Evolutionary conservation across 2,329 filamentous ascomycete genomes (phyloP).

Genomic region (Aspergillus hortae): DNA sequence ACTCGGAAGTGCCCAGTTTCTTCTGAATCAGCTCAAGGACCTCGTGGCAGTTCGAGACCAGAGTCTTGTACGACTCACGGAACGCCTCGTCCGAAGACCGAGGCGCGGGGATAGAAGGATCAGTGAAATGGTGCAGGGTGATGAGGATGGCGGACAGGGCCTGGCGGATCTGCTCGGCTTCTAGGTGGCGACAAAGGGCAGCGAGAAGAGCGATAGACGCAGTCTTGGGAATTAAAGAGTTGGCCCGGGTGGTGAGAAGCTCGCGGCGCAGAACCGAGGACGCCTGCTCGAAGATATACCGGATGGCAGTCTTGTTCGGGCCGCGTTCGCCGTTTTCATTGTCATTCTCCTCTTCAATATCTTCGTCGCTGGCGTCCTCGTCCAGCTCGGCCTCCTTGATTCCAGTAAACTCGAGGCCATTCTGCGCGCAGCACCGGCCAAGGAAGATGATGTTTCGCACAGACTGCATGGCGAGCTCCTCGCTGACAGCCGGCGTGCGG

Average conservation of each 20-base stretch:
- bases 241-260: conserved; percentile 57
- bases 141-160: conserved; percentile 64
- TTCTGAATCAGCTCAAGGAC: conserved; percentile 79
- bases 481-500: conserved; percentile 61
- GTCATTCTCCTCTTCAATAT: conserved; percentile 44
- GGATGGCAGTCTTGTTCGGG: conserved; percentile 52
- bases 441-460: conserved; percentile 82
- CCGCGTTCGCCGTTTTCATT: conserved; percentile 21
- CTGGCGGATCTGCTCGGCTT: conserved; percentile 54
- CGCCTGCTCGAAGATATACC: conserved; percentile 75
- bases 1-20: conserved; percentile 76
- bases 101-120: conserved; percentile 69
- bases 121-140: conserved; percentile 78
- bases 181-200: conserved; percentile 62
- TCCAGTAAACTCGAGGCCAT: conserved; percentile 46
- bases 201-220: conserved; percentile 72
- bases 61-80: conserved; percentile 63
- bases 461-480: conserved; percentile 73
- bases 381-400: conserved; percentile 37
- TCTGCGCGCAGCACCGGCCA: conserved; percentile 61
- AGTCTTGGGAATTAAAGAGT: conserved; percentile 68
- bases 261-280: conserved; percentile 77
- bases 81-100: conserved; percentile 69
- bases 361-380: conserved; percentile 41
- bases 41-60: conserved; percentile 71